Percentiles rank a stretch among this genome's conserved stretches.
Evolutionary conservation across 225 moss, liverwort and hornwort genomes (phyloP).

Genomic region (Climacium dendroides): DNA sequence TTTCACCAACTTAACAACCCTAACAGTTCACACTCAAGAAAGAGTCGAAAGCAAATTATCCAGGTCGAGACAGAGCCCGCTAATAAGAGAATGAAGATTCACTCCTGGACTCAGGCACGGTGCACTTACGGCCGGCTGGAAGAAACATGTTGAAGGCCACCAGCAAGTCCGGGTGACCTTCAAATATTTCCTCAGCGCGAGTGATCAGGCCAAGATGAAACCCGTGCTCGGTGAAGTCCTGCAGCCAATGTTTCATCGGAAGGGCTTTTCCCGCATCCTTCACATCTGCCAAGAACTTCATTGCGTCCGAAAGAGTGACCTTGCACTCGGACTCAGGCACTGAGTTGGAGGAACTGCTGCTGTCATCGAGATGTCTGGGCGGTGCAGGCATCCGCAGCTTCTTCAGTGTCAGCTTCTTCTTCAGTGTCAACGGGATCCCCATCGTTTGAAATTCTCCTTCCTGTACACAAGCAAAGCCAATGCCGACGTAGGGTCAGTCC

Average conservation of each 20-base stretch:
- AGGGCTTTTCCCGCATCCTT: neutral
- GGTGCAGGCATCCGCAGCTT: neutral
- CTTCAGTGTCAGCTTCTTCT: too few relatives aligned
- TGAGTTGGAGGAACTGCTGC: neutral
- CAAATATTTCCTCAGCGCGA: neutral
- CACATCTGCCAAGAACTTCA: neutral
- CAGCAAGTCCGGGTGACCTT: neutral
- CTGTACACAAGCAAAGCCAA: neutral
- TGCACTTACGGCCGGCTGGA: neutral
- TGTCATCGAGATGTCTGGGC: neutral
- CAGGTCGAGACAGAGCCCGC: neutral
- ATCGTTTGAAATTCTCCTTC: neutral
- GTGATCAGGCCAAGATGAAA: neutral
- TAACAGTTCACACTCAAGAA: neutral
- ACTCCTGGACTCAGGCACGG: neutral
- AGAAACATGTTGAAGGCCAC: neutral
- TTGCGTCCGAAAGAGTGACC: neutral
- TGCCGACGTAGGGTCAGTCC: neutral
- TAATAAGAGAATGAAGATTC: neutral
- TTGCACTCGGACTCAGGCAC: neutral
- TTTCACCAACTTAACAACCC: neutral
- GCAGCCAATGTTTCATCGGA: neutral
- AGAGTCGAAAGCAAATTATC: neutral
- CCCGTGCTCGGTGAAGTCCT: neutral
- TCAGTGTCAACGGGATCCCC: neutral